Evolutionary conservation across 768 basidiomycete species (phyloP), one percentile per base, ranked within the genome.

Genomic region (Macrolepiota dolichaula): DNA sequence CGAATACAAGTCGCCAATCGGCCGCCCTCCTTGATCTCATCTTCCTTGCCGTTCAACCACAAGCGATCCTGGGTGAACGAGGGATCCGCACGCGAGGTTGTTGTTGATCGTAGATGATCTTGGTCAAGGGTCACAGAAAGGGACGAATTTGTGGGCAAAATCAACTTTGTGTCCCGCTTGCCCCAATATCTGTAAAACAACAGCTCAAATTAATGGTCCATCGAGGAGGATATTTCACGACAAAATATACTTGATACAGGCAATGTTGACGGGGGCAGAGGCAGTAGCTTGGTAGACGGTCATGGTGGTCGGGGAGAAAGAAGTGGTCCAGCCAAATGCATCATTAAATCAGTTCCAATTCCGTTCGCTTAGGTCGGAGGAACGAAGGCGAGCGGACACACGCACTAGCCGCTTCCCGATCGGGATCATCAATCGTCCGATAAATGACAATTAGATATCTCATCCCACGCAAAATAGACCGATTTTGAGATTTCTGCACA

Each of bases 41-140:
- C 96, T 74, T 94, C 91, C 62, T 83, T 85, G 19, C 95, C 96
- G 72, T 99, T 98, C 55, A 99, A 81, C 97, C 97, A 99, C 22
- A 99, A 81, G 56, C 84, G 79, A 73, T 98, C 96, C 57, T 82
- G 74, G 25, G 80, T 72, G 69, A 94, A 96, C 1, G 82, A 77
- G 0, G 87, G 76, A 69, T 94, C 91, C 2, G 90, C 89, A 24
- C 93, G 87, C 4, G 94, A 93, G 1, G 96, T 94, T 2, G 97
- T 99, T 7, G 94, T 96, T 1, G 93, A 92, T 62, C 93, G 84
- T 10, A 99, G 85, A 68, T 98, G 92, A 75, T 98, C 95, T 75
- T 98, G 97, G 69, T 90, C 90, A 64, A 99, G 89, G 2, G 97
- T 98, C 51, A 98, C 92, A 6, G 96, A 98, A n/a, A 99, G 85